Evolutionary conservation across 129 eudicot genomes (phyloP).

Genomic region (sunflower (Helianthus annuus)): DNA sequence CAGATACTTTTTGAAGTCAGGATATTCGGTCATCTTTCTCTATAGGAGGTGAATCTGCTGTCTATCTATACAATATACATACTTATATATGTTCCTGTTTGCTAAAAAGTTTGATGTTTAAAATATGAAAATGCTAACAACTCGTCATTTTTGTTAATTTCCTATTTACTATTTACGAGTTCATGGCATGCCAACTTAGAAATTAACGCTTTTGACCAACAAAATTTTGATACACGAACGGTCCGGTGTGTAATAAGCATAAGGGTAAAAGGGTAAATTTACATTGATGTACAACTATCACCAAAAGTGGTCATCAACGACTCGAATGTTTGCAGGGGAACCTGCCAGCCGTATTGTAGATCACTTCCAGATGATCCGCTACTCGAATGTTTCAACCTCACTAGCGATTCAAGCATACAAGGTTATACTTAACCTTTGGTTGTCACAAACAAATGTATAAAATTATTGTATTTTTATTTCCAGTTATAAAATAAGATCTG

Average conservation of each 20-base stretch:
- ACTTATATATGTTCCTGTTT: neutral
- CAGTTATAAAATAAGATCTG: neutral
- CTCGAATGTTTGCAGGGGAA: no score
- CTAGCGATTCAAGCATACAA: slow-evolving; percentile 51
- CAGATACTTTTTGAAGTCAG: slow-evolving; percentile 87
- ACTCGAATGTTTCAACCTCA: slow-evolving; percentile 73
- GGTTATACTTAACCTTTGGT: slow-evolving; percentile 41
- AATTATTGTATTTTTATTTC: neutral
- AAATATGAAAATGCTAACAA: slow-evolving; percentile 9
- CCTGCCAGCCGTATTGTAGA: slow-evolving; percentile 89
- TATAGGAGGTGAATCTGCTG: slow-evolving; percentile 58
- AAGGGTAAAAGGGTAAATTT: no score
- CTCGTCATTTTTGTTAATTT: neutral
- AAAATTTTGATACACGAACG: no score
- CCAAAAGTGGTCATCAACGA: no score
- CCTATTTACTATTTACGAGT: neutral
- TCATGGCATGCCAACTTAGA: neutral
- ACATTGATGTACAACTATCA: no score
- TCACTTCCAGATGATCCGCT: slow-evolving; percentile 95
- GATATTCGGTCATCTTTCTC: slow-evolving; percentile 85
- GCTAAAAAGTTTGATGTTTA: slow-evolving; percentile 1
- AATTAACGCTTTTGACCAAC: neutral
- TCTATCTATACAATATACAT: neutral
- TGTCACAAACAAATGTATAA: neutral
- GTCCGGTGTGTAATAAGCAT: no score